A percentile compares a stretch with the other conserved stretches of the same genome.
Evolutionary conservation across 176 grass and related monocot species (phyloP).

Genomic region (Luzula sylvatica): DNA sequence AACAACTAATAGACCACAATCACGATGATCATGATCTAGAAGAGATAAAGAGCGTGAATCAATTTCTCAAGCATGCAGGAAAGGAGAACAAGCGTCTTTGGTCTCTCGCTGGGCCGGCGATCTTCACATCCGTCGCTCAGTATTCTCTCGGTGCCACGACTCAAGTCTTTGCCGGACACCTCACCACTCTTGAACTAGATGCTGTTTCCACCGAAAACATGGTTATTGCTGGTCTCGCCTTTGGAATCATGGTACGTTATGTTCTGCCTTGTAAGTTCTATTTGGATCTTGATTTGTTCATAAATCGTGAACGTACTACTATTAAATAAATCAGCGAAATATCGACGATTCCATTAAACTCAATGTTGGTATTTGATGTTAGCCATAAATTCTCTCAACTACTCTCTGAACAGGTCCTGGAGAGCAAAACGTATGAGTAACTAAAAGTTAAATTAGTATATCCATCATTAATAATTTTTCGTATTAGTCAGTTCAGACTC

Average conservation of each 20-base stretch:
- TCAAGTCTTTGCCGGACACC: conserved; percentile 63
- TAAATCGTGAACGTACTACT: no score
- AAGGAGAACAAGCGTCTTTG: conserved; percentile 69
- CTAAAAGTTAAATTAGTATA: no score
- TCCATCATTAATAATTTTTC: no score
- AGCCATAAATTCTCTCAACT: no score
- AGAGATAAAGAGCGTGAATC: conserved; percentile 42
- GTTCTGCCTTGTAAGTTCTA: no score
- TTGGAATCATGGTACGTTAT: conserved; percentile 46
- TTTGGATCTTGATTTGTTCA: no score
- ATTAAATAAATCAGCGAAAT: no score
- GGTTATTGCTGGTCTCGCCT: conserved; percentile 71
- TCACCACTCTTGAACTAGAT: conserved; percentile 84
- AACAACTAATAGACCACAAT: not conserved
- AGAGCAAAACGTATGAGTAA: no score
- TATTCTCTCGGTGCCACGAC: conserved; percentile 72
- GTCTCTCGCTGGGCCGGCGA: conserved; percentile 56
- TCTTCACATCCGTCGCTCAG: conserved; percentile 72
- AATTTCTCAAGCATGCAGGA: conserved; percentile 19
- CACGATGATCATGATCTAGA: conserved; percentile 30
- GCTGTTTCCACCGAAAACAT: conserved; percentile 78
- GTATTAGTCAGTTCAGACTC: no score
- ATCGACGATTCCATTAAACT: no score
- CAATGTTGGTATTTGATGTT: no score
- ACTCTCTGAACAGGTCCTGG: no score